Base-by-base conservation (phyloP, 169 alveolate species). In the Plasmodium gallinaceum region DNA sequence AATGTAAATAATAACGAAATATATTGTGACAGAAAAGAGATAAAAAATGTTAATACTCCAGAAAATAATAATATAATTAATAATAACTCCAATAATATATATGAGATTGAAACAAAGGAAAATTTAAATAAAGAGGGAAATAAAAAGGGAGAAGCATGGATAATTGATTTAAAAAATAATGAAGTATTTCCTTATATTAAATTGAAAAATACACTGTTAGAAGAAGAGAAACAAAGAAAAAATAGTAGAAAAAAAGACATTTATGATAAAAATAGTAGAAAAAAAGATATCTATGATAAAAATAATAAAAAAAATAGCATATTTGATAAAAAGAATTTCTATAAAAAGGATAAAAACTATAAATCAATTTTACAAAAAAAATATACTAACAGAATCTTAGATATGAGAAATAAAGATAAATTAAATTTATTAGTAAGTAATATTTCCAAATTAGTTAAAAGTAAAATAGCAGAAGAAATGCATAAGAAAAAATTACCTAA, bases 141-240 rank as follows among this genome's bases (percentile, higher is more conserved):
- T 16, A 68, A 54, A 43, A 83, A 83, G 14, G 69, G 74, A 18
- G 68, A 83, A 18, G 91, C 91, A 5, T 83, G 91, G 91, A 68
- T 83, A 26, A 83, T 83, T 26, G 83, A 83, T 66, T 12, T 83
- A n/a, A 83, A 66, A 22, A 83, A 83, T 46, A 83, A 83, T 83
- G 76, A 83, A 43, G 64, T 69, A 46, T 68, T 68, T 7, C 91
- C 91, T 14, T 83, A 83, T 68, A 68, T 24, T 45, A 83, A 83
- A 71, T 7, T 83, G 32, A 43, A 83, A 18, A 83, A 45, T 37
- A 45, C 42, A 6, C 18, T 64, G 5, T 42, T 48, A 61, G 22
- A 46, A 32, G 83, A 83, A 42, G 57, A 20, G 24, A 46, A 5
- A 5, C 10, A 7, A 37, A 39, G 10, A 7, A 37, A 24, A 68